Evolutionary conservation across 805 yeast genomes (phyloP), one percentile per base, ranked within the genome.

Genomic region (Metschnikowia chrysomelidarum): DNA sequence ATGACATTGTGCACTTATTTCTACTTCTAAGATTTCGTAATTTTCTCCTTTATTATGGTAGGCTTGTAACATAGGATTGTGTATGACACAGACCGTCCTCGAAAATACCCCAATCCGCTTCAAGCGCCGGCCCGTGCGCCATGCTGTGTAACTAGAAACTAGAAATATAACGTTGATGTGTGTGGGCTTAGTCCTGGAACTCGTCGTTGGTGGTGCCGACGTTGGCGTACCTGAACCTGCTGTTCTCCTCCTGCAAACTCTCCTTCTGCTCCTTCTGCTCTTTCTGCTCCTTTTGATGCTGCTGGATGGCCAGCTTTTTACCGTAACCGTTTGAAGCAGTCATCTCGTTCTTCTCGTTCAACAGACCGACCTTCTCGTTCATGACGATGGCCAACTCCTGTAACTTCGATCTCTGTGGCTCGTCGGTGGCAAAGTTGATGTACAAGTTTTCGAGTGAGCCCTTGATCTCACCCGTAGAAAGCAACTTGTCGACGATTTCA

Each of bases 331-430:
- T 85, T 30, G 84, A 75, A 35, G 86, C 83, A 34, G 87, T 73
- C 60, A 87, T 80, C 62, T 87, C 95, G 59, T 86, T 87, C 68
- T 86, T 79, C 61, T 87, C 96, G 36, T 83, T 76, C 49, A 87
- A 73, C 53, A 81, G 78, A 38, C 74, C 75, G 34, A 85, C 82
- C 71, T 82, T 84, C 43, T 87, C 96, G 44, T 87, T 83, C 66
- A 93, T 73, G 29, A 82, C 77, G 44, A 87, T 69, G 14, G 96
- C 94, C 54, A 91, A 74, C 59, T 84, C 87, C 71, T 91, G 96
- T 62, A 91, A 74, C 57, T 79, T 82, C 42, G 93, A 73, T 49
- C 87, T 76, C 57, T 85, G 95, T 34, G 79, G 85, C 47, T 85
- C 89, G 51, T 78, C 78, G 38, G 79, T 71, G 30, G 49, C 54